phyloP scores from a whole-genome alignment of 2,329 filamentous ascomycete species.

The Exophiala calicioides region DNA sequence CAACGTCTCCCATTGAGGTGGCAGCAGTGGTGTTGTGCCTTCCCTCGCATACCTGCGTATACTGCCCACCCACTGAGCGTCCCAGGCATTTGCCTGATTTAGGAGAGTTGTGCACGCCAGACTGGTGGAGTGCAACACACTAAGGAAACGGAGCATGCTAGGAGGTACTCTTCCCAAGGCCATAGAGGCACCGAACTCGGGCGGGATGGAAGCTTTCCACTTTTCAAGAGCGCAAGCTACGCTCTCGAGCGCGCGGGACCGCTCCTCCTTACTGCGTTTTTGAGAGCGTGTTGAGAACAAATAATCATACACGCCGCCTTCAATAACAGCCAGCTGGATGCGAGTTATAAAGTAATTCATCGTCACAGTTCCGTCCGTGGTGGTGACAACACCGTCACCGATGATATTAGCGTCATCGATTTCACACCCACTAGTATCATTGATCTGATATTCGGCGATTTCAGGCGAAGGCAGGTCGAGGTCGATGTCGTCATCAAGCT shows the following conservation, averaged over 20 bases:
- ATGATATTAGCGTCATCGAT: neutral
- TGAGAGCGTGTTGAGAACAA: slow-evolving; percentile 18
- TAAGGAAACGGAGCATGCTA: slow-evolving; percentile 7
- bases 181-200: slow-evolving; percentile 10
- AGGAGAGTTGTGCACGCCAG: slow-evolving; percentile 16
- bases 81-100: slow-evolving; percentile 19
- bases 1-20: slow-evolving; percentile 11
- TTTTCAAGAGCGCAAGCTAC: slow-evolving; percentile 14
- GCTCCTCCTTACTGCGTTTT: slow-evolving; percentile 18
- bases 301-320: slow-evolving; percentile 27
- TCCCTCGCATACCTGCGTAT: slow-evolving; percentile 8
- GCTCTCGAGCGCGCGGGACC: slow-evolving; percentile 15
- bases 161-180: slow-evolving; percentile 5
- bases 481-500: slow-evolving; percentile 39
- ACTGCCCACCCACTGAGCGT: slow-evolving; percentile 14
- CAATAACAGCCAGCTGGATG: slow-evolving; percentile 23
- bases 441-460: slow-evolving; percentile 4
- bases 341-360: slow-evolving; percentile 23
- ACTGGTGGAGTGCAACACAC: slow-evolving; percentile 16
- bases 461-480: slow-evolving; percentile 17
- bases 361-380: slow-evolving; percentile 16
- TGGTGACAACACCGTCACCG: slow-evolving; percentile 9
- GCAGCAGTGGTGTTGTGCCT: slow-evolving; percentile 2
- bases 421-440: neutral
- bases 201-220: slow-evolving; percentile 21